Conservation (phyloP, 148 eudicot species). For the Vaccinium macrocarpon region DNA sequence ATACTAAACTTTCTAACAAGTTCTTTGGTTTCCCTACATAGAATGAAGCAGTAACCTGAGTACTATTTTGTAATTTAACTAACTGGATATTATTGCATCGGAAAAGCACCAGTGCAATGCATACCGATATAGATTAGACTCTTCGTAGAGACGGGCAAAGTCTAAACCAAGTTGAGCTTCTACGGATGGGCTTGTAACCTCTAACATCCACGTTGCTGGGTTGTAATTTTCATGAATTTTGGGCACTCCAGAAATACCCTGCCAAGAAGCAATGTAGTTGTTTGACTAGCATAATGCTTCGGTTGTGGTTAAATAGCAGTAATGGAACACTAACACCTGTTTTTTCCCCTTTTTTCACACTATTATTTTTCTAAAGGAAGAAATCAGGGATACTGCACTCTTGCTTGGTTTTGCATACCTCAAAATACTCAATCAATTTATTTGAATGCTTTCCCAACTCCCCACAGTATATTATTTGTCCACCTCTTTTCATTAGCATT, state of each 20-base stretch:
- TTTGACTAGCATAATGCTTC: neutral
- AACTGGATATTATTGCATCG: neutral
- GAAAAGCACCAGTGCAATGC: neutral
- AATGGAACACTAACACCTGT: neutral
- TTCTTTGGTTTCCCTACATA: slow-evolving; percentile 12
- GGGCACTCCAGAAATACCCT: slow-evolving; percentile 42
- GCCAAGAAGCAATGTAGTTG: neutral
- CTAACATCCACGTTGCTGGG: slow-evolving; percentile 66
- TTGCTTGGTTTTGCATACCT: slow-evolving; percentile 26
- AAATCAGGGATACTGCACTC: neutral
- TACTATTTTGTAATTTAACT: neutral
- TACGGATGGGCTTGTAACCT: slow-evolving; percentile 28
- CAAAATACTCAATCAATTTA: slow-evolving; percentile 38
- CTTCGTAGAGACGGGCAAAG: slow-evolving; percentile 34
- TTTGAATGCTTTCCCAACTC: slow-evolving; percentile 35
- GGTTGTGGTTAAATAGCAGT: neutral
- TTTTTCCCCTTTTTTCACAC: neutral
- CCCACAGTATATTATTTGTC: slow-evolving; percentile 42
- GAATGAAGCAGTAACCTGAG: neutral
- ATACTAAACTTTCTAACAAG: slow-evolving; percentile 26
- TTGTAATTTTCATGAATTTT: slow-evolving; percentile 46
- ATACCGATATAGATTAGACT: slow-evolving; percentile 33
- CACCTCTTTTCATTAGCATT: slow-evolving; percentile 35
- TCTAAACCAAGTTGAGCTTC: slow-evolving; percentile 39
- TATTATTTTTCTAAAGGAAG: neutral